These are phyloP conservation scores for Xylogone sp. DNA, from an alignment of 2,329 filamentous ascomycete species.

Conservation along the genomic window DNA sequence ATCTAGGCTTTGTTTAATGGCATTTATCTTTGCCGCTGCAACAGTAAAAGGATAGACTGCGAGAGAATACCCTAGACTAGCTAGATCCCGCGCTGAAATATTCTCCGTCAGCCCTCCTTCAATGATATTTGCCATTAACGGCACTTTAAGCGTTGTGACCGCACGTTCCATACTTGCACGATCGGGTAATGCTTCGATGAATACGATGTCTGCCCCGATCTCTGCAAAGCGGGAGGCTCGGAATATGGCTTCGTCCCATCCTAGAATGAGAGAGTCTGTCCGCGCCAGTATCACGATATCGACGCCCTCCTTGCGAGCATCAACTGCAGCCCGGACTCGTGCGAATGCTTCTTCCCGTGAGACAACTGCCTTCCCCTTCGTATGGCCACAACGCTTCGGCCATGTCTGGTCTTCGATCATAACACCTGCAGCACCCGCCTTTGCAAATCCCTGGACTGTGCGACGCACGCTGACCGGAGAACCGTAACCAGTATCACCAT, in stretches of 20 bases:
- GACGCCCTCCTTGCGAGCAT: conserved; percentile 39
- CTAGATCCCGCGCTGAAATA: conserved; percentile 34
- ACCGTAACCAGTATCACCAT: conserved; percentile 46
- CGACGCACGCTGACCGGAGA: conserved; percentile 42
- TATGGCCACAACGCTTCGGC: conserved; percentile 45
- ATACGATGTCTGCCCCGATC: conserved; percentile 42
- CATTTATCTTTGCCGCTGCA: conserved; percentile 35
- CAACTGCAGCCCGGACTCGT: conserved; percentile 40
- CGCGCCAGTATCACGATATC: conserved; percentile 44
- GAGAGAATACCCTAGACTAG: conserved; percentile 31
- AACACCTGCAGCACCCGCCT: conserved; percentile 28
- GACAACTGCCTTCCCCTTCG: conserved; percentile 42
- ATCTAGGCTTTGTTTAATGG: conserved; percentile 31
- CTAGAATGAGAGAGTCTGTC: conserved; percentile 38
- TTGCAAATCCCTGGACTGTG: conserved; percentile 38
- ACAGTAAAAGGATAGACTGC: conserved; percentile 38
- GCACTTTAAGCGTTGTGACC: conserved; percentile 33
- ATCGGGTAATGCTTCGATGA: conserved; percentile 41
- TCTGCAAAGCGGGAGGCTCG: conserved; percentile 37
- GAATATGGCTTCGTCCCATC: conserved; percentile 41
- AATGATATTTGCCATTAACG: conserved; percentile 40
- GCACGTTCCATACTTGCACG: conserved; percentile 36
- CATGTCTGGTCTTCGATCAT: conserved; percentile 46
- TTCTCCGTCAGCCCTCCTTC: conserved; percentile 39
- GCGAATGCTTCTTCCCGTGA: conserved; percentile 41